Percentiles rank a stretch among this genome's conserved stretches.
These are phyloP conservation scores for Henckelia pumila DNA, from an alignment of 257 asterid species.

Conservation along the genomic window DNA sequence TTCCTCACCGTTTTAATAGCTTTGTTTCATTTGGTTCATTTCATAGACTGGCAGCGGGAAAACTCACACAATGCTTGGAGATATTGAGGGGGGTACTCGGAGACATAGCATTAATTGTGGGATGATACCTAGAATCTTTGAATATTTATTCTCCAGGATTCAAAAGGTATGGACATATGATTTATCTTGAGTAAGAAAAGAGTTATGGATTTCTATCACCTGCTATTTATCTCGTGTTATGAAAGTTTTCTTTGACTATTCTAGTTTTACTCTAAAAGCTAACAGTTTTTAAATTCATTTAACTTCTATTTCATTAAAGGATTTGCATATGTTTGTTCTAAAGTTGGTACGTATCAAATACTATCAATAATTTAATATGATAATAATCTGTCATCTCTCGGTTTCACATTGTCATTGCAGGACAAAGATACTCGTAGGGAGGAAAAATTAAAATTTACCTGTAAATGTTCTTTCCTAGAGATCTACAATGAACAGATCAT, in stretches of 20 bases:
- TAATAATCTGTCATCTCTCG: slow-evolving; percentile 16
- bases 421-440: slow-evolving; percentile 93
- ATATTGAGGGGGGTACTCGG: slow-evolving; percentile 89
- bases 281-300: neutral
- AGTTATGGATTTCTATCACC: neutral
- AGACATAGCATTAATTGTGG: slow-evolving; percentile 95
- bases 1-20: neutral
- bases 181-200: slow-evolving; percentile 1
- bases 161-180: slow-evolving; percentile 60
- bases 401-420: slow-evolving; percentile 37
- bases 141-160: slow-evolving; percentile 87
- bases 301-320: neutral
- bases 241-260: slow-evolving; percentile 12
- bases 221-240: neutral
- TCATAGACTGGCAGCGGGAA: slow-evolving; percentile 96
- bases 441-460: slow-evolving; percentile 72
- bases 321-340: slow-evolving; percentile 17
- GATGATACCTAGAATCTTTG: slow-evolving; percentile 96
- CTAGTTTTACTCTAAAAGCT: slow-evolving; percentile 5
- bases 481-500: slow-evolving; percentile 93
- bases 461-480: slow-evolving; percentile 91
- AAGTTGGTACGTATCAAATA: neutral
- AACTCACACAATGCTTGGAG: slow-evolving; percentile 99
- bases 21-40: slow-evolving; percentile 9
- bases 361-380: neutral